These are phyloP conservation scores for Persicaria maculosa DNA, from an alignment of 148 eudicot genomes.

Conservation along the genomic window DNA sequence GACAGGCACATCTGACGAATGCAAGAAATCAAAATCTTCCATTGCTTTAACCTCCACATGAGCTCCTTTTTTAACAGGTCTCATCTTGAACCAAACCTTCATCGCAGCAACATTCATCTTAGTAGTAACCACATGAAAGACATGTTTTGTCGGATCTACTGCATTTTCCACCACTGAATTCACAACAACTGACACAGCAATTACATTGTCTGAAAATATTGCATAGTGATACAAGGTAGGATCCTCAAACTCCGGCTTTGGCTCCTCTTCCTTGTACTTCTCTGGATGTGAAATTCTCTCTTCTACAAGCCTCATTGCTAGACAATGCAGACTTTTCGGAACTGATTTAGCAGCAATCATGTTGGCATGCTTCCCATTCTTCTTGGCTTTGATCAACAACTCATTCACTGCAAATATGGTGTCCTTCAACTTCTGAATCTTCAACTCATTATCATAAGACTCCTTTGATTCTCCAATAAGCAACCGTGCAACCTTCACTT, in stretches of 20 bases:
- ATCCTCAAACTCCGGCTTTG: conserved; percentile 87
- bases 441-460: conserved; percentile 86
- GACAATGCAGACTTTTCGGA: conserved; percentile 91
- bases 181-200: conserved; percentile 89
- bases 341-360: conserved; percentile 75
- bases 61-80: conserved; percentile 68
- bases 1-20: conserved; percentile 73
- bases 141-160: conserved; percentile 76
- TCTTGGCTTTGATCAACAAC: conserved; percentile 66
- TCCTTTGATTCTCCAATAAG: conserved; percentile 80
- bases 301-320: conserved; percentile 83
- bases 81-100: conserved; percentile 91
- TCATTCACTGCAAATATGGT: conserved; percentile 90
- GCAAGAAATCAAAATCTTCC: conserved; percentile 61
- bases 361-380: conserved; percentile 78
- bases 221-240: conserved; percentile 77
- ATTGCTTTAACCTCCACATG: conserved; percentile 75
- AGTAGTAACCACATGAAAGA: conserved; percentile 82
- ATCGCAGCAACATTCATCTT: conserved; percentile 83
- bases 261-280: conserved; percentile 65
- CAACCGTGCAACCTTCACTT: conserved; percentile 66
- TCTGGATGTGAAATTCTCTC: conserved; percentile 78
- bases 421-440: conserved; percentile 90
- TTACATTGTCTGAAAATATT: conserved; percentile 84
- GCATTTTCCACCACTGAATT: conserved; percentile 73